Evolutionary conservation across 768 basidiomycete genomes (phyloP), one percentile per base, ranked within the genome.

Genomic region (Chalciporus sphaerocephalus): DNA sequence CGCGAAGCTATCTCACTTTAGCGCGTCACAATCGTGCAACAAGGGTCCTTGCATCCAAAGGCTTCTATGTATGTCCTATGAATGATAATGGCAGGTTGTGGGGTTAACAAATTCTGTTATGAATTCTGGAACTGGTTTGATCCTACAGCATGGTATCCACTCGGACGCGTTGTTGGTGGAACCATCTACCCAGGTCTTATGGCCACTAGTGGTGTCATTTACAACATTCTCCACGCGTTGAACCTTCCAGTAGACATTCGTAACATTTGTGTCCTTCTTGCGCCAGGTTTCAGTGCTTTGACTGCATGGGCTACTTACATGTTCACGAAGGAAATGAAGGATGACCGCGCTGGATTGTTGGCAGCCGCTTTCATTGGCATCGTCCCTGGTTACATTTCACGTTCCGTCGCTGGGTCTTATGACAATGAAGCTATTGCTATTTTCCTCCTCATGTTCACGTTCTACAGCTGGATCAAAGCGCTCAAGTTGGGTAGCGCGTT

Each of bases 121-220:
- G 95, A 89, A 83, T 98, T 99, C 71, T 99, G 96, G 96, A 99
- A 99, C 62, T 99, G 96, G 96, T 99, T 99, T 64, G 96, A 99
- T 69, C 94, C 94, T 17, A 96, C 95, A 4, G 95, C 95, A 55
- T 99, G 96, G 96, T 98, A 99, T 59, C 96, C 96, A 10, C 82
- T 99, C 0, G 96, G 96, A 36, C 92, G 96, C 58, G 93, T 96
- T 40, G 96, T 98, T 35, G 96, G 96, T 42, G 95, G 95, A 40
- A 99, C 96, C 12, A 89, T 99, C 58, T 99, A 97, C 63, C 96
- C 96, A 15, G 96, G 96, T 51, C 73, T 98, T 30, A 99, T 98
- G 96, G 92, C 90, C 21, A 99, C 96, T 18, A 92, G 92, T 54
- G 96, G 95, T 42, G 83, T 97, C 57, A 99, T 99, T 61, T 97